These are phyloP conservation scores for Linaria vulgaris DNA, from an alignment of 257 asterid species.

Conservation along the genomic window DNA sequence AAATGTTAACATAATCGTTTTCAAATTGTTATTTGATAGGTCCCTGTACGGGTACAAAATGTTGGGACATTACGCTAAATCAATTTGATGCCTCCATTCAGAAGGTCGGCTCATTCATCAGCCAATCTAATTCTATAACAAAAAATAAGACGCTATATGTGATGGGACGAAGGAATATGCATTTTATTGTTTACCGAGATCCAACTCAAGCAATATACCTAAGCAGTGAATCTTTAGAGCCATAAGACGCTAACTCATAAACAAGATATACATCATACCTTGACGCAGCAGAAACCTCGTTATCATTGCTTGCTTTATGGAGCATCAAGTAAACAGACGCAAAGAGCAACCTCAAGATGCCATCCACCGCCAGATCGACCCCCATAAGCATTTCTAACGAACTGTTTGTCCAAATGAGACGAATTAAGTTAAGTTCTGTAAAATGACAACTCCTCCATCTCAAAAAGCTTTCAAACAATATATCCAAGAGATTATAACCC, in stretches of 20 bases:
- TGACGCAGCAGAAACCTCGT: constrained; percentile 78
- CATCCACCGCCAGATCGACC: constrained; percentile 82
- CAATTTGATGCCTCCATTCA: too few species aligned
- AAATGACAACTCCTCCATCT: constrained; percentile 19
- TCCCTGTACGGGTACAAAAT: too few species aligned
- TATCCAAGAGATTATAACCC: neutral
- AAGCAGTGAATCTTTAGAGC: constrained; percentile 20
- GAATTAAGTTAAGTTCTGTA: constrained; percentile 30
- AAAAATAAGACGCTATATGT: too few species aligned
- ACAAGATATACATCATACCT: constrained; percentile 53
- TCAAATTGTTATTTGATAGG: too few species aligned
- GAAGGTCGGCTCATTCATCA: too few species aligned
- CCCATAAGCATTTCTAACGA: constrained; percentile 81
- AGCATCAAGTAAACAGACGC: constrained; percentile 78
- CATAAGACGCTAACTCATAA: constrained; percentile 13
- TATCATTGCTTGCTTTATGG: constrained; percentile 61
- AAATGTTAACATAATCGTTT: too few species aligned
- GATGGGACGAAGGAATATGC: constrained; percentile 9
- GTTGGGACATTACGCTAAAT: too few species aligned
- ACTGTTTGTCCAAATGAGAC: constrained; percentile 56
- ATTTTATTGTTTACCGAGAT: constrained; percentile 26
- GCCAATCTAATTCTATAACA: too few species aligned
- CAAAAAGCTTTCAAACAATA: constrained; percentile 24
- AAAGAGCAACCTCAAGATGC: constrained; percentile 80
- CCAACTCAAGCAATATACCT: constrained; percentile 20